A percentile compares a stretch with the other conserved stretches of the same genome.
Evolutionary conservation across 2,329 filamentous ascomycete genomes (phyloP).

Genomic region (Sphaerulina vaccinii): DNA sequence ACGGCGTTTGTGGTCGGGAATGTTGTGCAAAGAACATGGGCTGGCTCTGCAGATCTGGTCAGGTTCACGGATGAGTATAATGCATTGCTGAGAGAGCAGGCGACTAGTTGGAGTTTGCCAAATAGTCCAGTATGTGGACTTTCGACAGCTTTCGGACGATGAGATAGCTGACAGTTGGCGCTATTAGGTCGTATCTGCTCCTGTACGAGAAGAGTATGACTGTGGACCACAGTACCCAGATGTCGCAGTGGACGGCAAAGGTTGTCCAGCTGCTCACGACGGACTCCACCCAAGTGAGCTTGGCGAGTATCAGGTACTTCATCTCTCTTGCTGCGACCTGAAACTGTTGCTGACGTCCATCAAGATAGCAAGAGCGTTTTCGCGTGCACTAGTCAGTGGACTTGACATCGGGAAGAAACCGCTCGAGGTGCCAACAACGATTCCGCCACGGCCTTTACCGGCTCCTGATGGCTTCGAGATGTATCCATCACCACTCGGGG

Average conservation of each 20-base stretch:
- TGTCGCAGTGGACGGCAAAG: too few relatives aligned
- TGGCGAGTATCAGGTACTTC: conserved; percentile 44
- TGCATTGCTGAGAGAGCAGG: conserved; percentile 18
- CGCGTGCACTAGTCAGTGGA: conserved; percentile 29
- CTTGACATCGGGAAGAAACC: conserved; percentile 8
- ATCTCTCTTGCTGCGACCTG: too few relatives aligned
- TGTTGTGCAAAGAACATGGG: conserved; percentile 20
- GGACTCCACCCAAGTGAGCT: conserved; percentile 39
- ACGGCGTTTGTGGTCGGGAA: conserved; percentile 26
- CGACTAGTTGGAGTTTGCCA: conserved; percentile 29
- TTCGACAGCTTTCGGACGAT: conserved; percentile 32
- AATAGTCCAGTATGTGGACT: conserved; percentile 37
- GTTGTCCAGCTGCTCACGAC: conserved; percentile 11
- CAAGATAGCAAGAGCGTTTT: conserved; percentile 42
- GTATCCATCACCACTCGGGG: conserved; percentile 3
- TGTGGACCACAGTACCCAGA: conserved; percentile 9
- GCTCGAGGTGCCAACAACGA: conserved; percentile 9
- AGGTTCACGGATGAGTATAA: conserved; percentile 25
- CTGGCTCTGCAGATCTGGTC: conserved; percentile 9
- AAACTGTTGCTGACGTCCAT: too few relatives aligned
- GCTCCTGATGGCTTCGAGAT: conserved; percentile 5
- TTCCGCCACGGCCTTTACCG: conserved; percentile 11
- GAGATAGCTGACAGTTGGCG: too few relatives aligned
- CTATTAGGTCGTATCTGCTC: conserved; percentile 37
- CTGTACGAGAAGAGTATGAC: conserved; percentile 20